These are phyloP conservation scores for Penicillium brasilianum DNA, from an alignment of 2,329 filamentous ascomycete genomes.

Conservation along the genomic window DNA sequence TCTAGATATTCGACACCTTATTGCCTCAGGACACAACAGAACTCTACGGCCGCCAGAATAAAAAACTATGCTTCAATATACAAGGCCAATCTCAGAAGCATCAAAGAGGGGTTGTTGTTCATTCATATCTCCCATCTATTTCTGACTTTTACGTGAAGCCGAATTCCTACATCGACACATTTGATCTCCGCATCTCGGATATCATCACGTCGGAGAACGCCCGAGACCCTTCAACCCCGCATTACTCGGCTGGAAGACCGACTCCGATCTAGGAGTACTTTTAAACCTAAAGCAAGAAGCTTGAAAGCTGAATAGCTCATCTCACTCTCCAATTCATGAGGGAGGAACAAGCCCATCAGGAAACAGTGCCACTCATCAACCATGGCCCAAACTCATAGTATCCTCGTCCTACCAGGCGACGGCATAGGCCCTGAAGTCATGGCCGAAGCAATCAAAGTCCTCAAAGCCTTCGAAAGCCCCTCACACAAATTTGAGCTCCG, in stretches of 20 bases:
- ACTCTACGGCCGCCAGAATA: background rate
- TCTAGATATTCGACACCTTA: background rate
- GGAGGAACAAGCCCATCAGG: background rate
- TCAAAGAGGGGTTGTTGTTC: background rate
- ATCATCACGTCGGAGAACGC: constrained; percentile 19
- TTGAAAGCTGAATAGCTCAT: background rate
- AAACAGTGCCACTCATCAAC: background rate
- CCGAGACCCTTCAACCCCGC: constrained; percentile 32
- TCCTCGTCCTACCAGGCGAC: constrained; percentile 77
- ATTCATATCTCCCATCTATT: background rate
- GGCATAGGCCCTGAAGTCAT: constrained; percentile 79
- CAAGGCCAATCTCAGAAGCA: background rate
- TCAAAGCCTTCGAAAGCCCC: constrained; percentile 72
- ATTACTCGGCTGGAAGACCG: constrained; percentile 33
- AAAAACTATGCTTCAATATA: background rate
- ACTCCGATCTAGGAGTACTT: constrained; percentile 22
- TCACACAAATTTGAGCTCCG: constrained; percentile 79
- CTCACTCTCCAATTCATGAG: background rate
- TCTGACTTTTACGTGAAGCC: no score
- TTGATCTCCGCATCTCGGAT: constrained; percentile 8
- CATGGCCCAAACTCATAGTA: constrained; percentile 60
- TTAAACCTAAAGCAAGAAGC: background rate
- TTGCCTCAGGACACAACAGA: background rate
- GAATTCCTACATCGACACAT: background rate
- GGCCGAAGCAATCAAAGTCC: constrained; percentile 60